Percentiles rank a stretch among this genome's conserved stretches.
phyloP scores from a whole-genome alignment of 2,329 filamentous ascomycete species.

The Incumbomyces delicatus region DNA sequence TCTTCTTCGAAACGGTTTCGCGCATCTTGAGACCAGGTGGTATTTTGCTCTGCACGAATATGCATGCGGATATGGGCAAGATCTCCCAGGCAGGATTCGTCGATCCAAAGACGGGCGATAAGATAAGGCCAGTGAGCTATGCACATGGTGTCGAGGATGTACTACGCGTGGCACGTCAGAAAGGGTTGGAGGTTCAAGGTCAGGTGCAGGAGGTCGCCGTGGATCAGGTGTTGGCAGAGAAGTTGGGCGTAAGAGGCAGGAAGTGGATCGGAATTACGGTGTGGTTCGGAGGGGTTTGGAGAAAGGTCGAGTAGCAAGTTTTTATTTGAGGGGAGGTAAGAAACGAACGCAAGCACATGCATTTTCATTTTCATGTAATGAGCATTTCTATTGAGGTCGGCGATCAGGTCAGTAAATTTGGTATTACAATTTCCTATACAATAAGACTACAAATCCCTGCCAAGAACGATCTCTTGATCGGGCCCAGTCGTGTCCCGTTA shows the following conservation, averaged over 20 bases:
- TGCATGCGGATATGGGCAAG: slow-evolving; percentile 52
- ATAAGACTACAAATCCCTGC: too few species aligned
- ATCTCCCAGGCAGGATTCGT: slow-evolving; percentile 54
- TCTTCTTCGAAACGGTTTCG: slow-evolving; percentile 46
- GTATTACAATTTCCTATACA: too few species aligned
- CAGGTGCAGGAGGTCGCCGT: slow-evolving; percentile 33
- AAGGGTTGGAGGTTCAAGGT: slow-evolving; percentile 36
- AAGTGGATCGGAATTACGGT: slow-evolving; percentile 51
- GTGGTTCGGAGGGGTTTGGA: slow-evolving; percentile 45
- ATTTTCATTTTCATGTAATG: too few species aligned
- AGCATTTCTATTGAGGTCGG: too few species aligned
- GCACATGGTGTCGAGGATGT: slow-evolving; percentile 45
- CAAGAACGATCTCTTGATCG: too few species aligned
- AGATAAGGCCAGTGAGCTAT: slow-evolving; percentile 52
- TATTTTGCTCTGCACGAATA: slow-evolving; percentile 53
- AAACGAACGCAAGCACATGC: too few species aligned
- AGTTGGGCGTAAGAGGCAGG: slow-evolving; percentile 49
- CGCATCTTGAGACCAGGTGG: slow-evolving; percentile 38
- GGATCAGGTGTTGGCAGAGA: slow-evolving; percentile 46
- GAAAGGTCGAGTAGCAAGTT: slow-evolving; percentile 16
- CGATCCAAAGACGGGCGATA: slow-evolving; percentile 42
- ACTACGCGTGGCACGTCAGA: slow-evolving; percentile 38
- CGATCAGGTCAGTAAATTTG: too few species aligned
- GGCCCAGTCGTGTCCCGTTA: too few species aligned
- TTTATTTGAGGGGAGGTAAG: too few species aligned